Evolutionary conservation across 192 early-diverging fungal genomes (phyloP).

Genomic region (Coemansia sp.): DNA sequence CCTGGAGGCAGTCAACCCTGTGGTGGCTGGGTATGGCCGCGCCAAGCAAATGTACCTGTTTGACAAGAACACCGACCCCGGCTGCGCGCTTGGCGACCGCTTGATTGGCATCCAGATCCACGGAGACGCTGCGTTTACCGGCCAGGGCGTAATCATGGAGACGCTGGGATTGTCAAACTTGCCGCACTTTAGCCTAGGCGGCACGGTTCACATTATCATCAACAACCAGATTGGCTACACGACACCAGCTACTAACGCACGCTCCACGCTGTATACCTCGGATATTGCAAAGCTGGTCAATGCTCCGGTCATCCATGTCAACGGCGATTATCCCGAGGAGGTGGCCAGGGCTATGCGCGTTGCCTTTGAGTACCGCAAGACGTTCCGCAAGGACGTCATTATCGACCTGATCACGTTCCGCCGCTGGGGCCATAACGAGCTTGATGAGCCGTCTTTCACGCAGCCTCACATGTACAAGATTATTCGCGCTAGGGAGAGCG

Average conservation of each 20-base stretch:
- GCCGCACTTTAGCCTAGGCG: slow-evolving; percentile 92
- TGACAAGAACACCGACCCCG: slow-evolving; percentile 60
- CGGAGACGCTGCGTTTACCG: slow-evolving; percentile 87
- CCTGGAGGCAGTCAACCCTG: slow-evolving; percentile 95
- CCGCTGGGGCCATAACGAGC: slow-evolving; percentile 96
- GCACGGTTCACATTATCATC: slow-evolving; percentile 95
- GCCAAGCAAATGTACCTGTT: slow-evolving; percentile 87
- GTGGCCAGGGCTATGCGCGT: slow-evolving; percentile 81
- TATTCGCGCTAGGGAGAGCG: slow-evolving; percentile 79
- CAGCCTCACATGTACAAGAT: slow-evolving; percentile 97
- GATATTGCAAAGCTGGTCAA: slow-evolving; percentile 98
- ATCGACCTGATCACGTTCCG: slow-evolving; percentile 94
- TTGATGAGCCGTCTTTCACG: slow-evolving; percentile 96
- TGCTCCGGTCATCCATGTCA: slow-evolving; percentile 94
- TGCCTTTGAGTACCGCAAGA: slow-evolving; percentile 87
- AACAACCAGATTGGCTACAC: slow-evolving; percentile 99
- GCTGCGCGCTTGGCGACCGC: slow-evolving; percentile 87
- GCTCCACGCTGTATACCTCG: slow-evolving; percentile 86
- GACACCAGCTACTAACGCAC: slow-evolving; percentile 92
- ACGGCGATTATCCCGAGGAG: slow-evolving; percentile 92
- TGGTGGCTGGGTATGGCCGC: slow-evolving; percentile 92
- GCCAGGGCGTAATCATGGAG: slow-evolving; percentile 94
- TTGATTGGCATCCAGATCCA: slow-evolving; percentile 94
- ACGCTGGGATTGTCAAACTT: slow-evolving; percentile 93
- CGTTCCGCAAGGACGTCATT: slow-evolving; percentile 94